phyloP scores from a whole-genome alignment of 805 yeast genomes.

The Ogataea minuta region DNA sequence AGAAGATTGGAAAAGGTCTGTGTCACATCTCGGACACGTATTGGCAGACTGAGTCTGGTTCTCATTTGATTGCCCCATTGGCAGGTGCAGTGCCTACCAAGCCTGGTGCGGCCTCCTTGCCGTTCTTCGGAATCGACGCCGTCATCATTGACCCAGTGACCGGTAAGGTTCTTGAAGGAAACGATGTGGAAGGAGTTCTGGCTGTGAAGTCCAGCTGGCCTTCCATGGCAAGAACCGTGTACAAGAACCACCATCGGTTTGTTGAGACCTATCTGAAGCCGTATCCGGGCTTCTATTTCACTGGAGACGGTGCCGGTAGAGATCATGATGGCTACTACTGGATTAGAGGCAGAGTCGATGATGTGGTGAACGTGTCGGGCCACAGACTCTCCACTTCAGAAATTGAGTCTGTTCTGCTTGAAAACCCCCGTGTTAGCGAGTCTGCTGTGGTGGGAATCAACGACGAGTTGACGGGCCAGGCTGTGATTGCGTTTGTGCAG shows the following conservation, averaged over 20 bases:
- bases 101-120: slow-evolving; percentile 96
- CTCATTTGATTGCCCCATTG: slow-evolving; percentile 89
- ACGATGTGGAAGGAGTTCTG: slow-evolving; percentile 94
- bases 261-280: slow-evolving; percentile 91
- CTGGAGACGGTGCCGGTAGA: slow-evolving; percentile 98
- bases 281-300: slow-evolving; percentile 90
- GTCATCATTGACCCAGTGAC: slow-evolving; percentile 89
- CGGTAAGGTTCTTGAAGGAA: slow-evolving; percentile 79
- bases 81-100: slow-evolving; percentile 94
- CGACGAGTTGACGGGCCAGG: slow-evolving; percentile 97
- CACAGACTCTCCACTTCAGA: slow-evolving; percentile 98
- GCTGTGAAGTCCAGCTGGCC: slow-evolving; percentile 95
- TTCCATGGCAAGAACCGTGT: slow-evolving; percentile 96
- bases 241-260: slow-evolving; percentile 81
- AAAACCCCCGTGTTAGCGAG: slow-evolving; percentile 80
- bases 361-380: slow-evolving; percentile 96
- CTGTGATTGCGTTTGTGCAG: slow-evolving; percentile 91
- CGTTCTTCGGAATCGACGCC: slow-evolving; percentile 93
- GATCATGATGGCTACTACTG: slow-evolving; percentile 96
- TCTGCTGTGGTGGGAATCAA: slow-evolving; percentile 95
- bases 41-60: slow-evolving; percentile 99
- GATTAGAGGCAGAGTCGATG: slow-evolving; percentile 98
- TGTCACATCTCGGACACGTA: slow-evolving; percentile 94
- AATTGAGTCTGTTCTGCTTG: slow-evolving; percentile 87
- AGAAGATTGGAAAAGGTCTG: slow-evolving; percentile 82